Base-by-base conservation (phyloP, 169 alveolate genomes). In the Plasmodium relictum region DNA sequence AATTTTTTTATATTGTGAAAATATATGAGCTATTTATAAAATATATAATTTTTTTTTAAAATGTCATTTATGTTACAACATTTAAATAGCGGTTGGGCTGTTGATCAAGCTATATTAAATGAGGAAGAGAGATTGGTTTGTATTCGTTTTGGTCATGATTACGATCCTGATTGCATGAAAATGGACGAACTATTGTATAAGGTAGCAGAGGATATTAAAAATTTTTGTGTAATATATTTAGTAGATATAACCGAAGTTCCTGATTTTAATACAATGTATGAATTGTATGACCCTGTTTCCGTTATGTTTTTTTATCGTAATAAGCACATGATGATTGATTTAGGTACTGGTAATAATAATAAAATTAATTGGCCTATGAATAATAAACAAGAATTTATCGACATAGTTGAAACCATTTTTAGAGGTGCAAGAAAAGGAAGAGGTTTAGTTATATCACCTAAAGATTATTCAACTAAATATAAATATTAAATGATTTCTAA, bases 191-290 rank as follows among this genome's bases (percentile, higher is more conserved):
- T 97, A 54, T 95, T 98, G 10, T 97, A 95, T 92, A 97, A 97
- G 74, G 96, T 97, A 10, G 99, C 99, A 4, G 99, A 98, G 63
- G 99, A 97, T 68, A 98, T 98, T 8, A 95, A 96, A 89, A 97
- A 97, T 71, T 98, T 98, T 92, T 98, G 99, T 66, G 99, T 97
- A 22, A 97, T 98, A 41, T 98, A 98, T 92, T 93, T 98, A 89
- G 99, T 98, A 74, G 99, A 98, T 91, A 98, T 97, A 20, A 94
- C 98, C 42, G 98, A 98, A 93, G 99, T 98, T 12, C 99, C 99
- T n/a, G 99, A 98, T 88, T 98, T 98, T 94, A 98, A 98, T 90
- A 97, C 99, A 41, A 98, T 98, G 99, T 98, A 98, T 93, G 99
- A 98, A 93, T 91, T 98, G 69, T 98, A 97, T 92, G 99, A 98